phyloP scores from a whole-genome alignment of 2,329 filamentous ascomycete species.

The Calonectria montana region DNA sequence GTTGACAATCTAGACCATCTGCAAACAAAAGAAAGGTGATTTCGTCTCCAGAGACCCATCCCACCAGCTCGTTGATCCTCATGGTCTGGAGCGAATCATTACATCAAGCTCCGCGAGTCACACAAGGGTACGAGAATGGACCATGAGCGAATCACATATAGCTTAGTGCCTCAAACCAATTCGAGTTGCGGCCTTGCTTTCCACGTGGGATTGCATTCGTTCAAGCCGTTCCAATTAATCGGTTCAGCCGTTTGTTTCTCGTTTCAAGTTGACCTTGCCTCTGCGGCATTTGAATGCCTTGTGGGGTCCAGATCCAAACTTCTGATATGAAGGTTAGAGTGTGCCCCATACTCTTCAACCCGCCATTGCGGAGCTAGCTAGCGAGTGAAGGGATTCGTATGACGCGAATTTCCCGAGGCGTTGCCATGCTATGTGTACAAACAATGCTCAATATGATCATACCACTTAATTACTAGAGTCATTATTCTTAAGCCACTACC shows the following conservation, averaged over 20 bases:
- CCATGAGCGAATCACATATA: not conserved
- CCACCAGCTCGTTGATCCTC: not conserved
- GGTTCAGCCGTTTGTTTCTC: constrained; percentile 2
- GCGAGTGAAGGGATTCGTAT: no score
- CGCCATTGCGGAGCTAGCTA: no score
- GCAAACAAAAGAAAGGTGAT: constrained; percentile 3
- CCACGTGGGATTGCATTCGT: not conserved
- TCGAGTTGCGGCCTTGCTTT: not conserved
- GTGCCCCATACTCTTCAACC: no score
- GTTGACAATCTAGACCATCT: not conserved
- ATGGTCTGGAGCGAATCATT: not conserved
- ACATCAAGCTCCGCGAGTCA: not conserved
- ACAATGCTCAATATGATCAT: no score
- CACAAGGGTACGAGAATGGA: not conserved
- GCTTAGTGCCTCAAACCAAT: no score
- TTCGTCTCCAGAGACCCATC: not conserved
- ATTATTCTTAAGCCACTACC: no score
- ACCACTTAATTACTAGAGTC: no score
- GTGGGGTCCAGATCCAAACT: no score
- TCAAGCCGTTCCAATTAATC: not conserved
- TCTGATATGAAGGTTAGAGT: no score
- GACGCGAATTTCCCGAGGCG: no score
- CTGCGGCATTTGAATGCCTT: not conserved
- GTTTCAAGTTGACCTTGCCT: not conserved
- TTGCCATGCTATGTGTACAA: no score